A percentile compares a stretch with the other conserved stretches of the same genome.
phyloP scores from a whole-genome alignment of 352 stramenopile genomes.

The Pseudoperonospora humuli region DNA sequence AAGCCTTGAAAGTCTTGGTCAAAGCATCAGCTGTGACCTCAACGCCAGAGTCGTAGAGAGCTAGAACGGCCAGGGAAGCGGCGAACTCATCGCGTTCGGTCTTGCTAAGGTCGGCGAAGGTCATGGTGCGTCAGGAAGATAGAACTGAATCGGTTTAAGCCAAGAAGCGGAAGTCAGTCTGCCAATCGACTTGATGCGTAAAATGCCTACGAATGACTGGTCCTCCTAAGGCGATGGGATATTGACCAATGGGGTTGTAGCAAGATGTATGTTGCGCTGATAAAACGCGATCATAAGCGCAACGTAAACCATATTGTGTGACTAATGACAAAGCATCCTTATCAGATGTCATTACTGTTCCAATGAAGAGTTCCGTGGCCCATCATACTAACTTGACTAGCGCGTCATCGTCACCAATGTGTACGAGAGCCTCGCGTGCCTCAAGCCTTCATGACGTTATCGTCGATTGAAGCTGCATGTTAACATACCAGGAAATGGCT shows the following conservation, averaged over 20 bases:
- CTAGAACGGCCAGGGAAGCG: slow-evolving; percentile 77
- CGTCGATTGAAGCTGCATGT: no score
- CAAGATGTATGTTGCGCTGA: neutral
- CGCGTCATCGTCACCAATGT: no score
- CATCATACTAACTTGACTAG: no score
- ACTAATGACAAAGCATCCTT: no score
- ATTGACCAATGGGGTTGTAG: slow-evolving; percentile 9
- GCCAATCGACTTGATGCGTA: slow-evolving; percentile 15
- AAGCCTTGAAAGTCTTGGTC: slow-evolving; percentile 60
- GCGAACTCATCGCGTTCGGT: slow-evolving; percentile 82
- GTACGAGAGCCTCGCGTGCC: no score
- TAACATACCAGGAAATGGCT: no score
- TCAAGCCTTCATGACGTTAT: no score
- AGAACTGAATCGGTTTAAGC: slow-evolving; percentile 87
- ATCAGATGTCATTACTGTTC: no score
- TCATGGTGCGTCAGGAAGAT: slow-evolving; percentile 66
- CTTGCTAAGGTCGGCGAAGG: slow-evolving; percentile 75
- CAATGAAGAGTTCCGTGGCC: no score
- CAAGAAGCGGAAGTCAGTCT: slow-evolving; percentile 70
- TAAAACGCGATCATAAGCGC: no score
- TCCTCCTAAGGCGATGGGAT: slow-evolving; percentile 18
- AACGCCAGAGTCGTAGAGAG: slow-evolving; percentile 62
- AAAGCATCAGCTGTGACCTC: slow-evolving; percentile 80
- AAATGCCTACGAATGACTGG: slow-evolving; percentile 60
- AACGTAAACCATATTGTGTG: neutral